phyloP scores from a whole-genome alignment of 306 rosid species.

The Ammopiptanthus mongolicus region DNA sequence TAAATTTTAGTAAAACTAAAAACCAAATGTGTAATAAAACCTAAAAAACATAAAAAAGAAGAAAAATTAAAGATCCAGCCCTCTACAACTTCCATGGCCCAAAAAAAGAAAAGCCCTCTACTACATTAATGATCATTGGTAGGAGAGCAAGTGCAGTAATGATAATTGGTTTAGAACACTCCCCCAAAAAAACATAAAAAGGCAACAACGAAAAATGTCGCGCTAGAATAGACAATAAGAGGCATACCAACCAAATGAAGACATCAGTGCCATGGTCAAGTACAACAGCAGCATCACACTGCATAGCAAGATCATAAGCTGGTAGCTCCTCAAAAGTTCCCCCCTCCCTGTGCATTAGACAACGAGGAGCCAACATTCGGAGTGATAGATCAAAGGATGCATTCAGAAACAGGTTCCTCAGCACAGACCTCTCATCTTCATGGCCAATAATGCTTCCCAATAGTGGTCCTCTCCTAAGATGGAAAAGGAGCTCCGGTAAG shows the following conservation, averaged over 20 bases:
- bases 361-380: constrained; percentile 93
- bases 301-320: constrained; percentile 94
- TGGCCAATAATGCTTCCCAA: constrained; percentile 91
- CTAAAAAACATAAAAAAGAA: not conserved
- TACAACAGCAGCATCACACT: constrained; percentile 89
- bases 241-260: constrained; percentile 88
- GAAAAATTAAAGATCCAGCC: not conserved
- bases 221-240: constrained; percentile 8
- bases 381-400: constrained; percentile 89
- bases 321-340: constrained; percentile 91
- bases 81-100: not conserved
- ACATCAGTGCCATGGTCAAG: constrained; percentile 86
- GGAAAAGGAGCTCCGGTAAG: constrained; percentile 85
- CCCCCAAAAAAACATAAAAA: not conserved
- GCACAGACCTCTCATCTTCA: constrained; percentile 92
- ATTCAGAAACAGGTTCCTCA: constrained; percentile 79
- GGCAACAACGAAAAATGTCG: not conserved
- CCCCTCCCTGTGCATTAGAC: constrained; percentile 91
- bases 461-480: constrained; percentile 83
- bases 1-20: not conserved
- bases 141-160: not conserved
- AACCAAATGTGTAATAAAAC: not conserved
- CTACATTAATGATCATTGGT: not conserved
- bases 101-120: not conserved
- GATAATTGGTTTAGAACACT: not conserved